A percentile compares a stretch with the other conserved stretches of the same genome.
These are phyloP conservation scores for Selaginella moellendorffii DNA, from an alignment of 75 land plant species.

Conservation along the genomic window DNA sequence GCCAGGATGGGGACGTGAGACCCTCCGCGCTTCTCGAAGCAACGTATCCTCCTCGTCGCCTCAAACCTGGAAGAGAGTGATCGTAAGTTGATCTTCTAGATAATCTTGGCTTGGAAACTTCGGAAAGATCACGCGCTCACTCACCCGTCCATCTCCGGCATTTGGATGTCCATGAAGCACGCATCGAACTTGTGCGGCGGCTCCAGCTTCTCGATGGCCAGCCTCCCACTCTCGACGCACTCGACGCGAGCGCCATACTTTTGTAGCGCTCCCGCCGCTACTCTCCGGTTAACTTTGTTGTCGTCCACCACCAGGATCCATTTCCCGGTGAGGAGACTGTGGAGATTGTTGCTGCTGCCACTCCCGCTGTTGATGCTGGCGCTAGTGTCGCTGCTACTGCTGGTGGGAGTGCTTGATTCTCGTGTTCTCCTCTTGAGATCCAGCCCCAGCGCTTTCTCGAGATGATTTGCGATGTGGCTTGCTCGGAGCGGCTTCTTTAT, in stretches of 20 bases:
- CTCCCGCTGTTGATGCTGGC: too few relatives aligned
- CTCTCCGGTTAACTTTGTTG: slow-evolving; percentile 64
- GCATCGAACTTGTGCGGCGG: slow-evolving; percentile 60
- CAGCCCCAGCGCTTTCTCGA: slow-evolving; percentile 46
- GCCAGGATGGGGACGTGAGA: slow-evolving; percentile 74
- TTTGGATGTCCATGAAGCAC: slow-evolving; percentile 85
- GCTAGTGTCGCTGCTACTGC: too few relatives aligned
- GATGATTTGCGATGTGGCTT: slow-evolving; percentile 43
- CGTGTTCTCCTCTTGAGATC: slow-evolving; percentile 28
- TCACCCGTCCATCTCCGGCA: slow-evolving; percentile 93
- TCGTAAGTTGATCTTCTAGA: not conserved
- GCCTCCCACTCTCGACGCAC: slow-evolving; percentile 45
- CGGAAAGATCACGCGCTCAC: not conserved
- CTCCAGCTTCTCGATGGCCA: slow-evolving; percentile 38
- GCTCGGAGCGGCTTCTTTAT: slow-evolving; percentile 61
- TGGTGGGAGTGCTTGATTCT: slow-evolving; percentile 22
- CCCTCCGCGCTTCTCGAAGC: slow-evolving; percentile 27
- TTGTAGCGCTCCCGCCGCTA: slow-evolving; percentile 84
- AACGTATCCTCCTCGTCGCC: slow-evolving; percentile 48
- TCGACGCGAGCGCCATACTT: slow-evolving; percentile 79
- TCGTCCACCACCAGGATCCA: slow-evolving; percentile 88
- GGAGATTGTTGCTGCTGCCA: not conserved
- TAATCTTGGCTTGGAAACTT: not conserved
- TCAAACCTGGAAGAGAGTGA: slow-evolving; percentile 37
- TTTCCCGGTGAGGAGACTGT: slow-evolving; percentile 39